Conservation (phyloP, 179 eudicot species). For the Corrigiola litoralis region DNA sequence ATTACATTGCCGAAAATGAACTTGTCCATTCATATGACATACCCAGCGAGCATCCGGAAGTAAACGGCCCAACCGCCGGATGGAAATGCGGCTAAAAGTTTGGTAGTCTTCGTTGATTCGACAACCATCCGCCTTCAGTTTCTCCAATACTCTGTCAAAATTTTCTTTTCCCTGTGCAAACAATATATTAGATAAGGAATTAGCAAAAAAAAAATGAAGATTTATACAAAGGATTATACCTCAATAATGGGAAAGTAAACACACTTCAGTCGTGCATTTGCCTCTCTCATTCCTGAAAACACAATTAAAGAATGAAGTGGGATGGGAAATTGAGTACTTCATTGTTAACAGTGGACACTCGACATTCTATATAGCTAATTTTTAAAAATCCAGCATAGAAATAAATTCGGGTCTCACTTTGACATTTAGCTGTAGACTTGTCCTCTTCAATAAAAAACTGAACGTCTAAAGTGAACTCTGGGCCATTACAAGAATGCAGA, state of each 20-base stretch:
- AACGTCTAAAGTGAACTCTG: slow-evolving; percentile 50
- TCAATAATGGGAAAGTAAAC: slow-evolving; percentile 59
- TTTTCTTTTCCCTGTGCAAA: slow-evolving; percentile 55
- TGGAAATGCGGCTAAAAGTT: slow-evolving; percentile 59
- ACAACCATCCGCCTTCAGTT: slow-evolving; percentile 37
- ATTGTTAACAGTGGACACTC: neutral
- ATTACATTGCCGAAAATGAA: neutral
- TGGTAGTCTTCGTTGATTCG: slow-evolving; percentile 43
- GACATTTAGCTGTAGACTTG: slow-evolving; percentile 12
- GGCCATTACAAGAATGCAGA: slow-evolving; percentile 73
- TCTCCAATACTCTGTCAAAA: slow-evolving; percentile 49
- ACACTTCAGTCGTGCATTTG: slow-evolving; percentile 59
- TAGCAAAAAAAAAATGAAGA: neutral
- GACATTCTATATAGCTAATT: neutral
- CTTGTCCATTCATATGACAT: neutral
- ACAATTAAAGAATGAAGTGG: neutral
- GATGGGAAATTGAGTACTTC: neutral
- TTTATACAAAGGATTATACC: slow-evolving; percentile 26
- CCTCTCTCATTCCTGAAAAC: slow-evolving; percentile 43
- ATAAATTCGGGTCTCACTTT: slow-evolving; percentile 23
- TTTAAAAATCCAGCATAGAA: neutral
- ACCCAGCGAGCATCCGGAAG: slow-evolving; percentile 93
- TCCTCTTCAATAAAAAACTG: slow-evolving; percentile 31
- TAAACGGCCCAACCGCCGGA: slow-evolving; percentile 74
- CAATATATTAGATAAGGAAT: neutral